Conservation (phyloP, 768 basidiomycete species). For the Floccularia luteovirens region DNA sequence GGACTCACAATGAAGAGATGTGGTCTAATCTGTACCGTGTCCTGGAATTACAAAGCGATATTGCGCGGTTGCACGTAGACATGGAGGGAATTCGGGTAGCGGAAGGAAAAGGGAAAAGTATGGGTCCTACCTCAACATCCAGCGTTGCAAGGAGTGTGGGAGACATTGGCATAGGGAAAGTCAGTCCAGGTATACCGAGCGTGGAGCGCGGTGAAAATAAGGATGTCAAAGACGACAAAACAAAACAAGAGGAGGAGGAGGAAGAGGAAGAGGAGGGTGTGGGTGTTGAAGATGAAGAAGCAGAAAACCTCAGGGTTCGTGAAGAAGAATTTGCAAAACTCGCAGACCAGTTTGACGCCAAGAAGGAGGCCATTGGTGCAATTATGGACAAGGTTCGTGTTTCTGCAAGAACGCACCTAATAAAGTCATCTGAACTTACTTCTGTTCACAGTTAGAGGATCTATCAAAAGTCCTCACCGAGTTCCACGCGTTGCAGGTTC, state of each 20-base stretch:
- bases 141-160: slow-evolving; percentile 4
- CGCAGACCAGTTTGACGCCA: slow-evolving; percentile 59
- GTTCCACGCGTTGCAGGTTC: slow-evolving; percentile 41
- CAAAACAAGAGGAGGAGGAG: slow-evolving; percentile 23
- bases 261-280: slow-evolving; percentile 43
- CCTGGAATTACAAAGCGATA: slow-evolving; percentile 64
- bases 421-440: slow-evolving; percentile 1
- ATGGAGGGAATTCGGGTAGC: slow-evolving; percentile 59
- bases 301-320: slow-evolving; percentile 43
- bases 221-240: too few relatives aligned
- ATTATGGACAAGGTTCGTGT: slow-evolving; percentile 66
- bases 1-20: slow-evolving; percentile 33
- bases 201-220: too few relatives aligned
- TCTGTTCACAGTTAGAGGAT: slow-evolving; percentile 43
- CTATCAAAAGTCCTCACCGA: slow-evolving; percentile 42
- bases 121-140: not conserved
- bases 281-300: slow-evolving; percentile 46
- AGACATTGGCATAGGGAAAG: not conserved
- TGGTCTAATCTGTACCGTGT: slow-evolving; percentile 67
- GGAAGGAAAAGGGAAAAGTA: slow-evolving; percentile 21
- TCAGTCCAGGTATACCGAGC: too few relatives aligned
- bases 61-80: slow-evolving; percentile 64
- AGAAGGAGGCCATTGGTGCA: slow-evolving; percentile 58
- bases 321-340: slow-evolving; percentile 66
- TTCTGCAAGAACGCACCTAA: slow-evolving; percentile 2